These are phyloP conservation scores for Poa pratensis DNA, from an alignment of 176 grass and related monocot species.

Conservation along the genomic window DNA sequence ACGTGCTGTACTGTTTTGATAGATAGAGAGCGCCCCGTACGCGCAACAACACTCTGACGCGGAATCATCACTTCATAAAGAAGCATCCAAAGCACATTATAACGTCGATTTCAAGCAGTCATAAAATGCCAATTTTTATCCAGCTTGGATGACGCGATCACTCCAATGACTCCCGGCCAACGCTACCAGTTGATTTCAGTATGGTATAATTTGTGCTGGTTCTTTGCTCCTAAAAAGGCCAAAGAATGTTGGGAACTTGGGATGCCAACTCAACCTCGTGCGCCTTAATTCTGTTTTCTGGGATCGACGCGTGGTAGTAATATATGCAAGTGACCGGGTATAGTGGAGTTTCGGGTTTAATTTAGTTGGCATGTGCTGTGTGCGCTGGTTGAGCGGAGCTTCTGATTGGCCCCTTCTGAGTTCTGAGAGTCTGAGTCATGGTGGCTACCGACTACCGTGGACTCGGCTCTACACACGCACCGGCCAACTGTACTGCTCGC, in stretches of 20 bases:
- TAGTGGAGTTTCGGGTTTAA: background rate
- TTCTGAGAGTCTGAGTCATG: background rate
- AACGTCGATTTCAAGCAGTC: background rate
- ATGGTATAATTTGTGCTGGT: too few species aligned
- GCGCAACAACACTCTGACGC: too few species aligned
- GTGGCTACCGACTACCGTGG: background rate
- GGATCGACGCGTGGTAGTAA: background rate
- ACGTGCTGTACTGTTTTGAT: background rate
- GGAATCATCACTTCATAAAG: too few species aligned
- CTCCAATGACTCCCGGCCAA: background rate
- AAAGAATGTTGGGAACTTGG: background rate
- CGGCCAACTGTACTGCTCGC: background rate
- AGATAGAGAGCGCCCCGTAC: too few species aligned
- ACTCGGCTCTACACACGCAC: background rate
- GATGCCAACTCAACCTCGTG: background rate
- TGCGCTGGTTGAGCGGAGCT: too few species aligned
- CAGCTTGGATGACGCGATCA: background rate
- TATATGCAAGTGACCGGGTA: too few species aligned
- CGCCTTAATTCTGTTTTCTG: background rate
- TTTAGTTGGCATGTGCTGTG: background rate
- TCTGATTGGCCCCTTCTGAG: too few species aligned
- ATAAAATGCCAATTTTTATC: background rate
- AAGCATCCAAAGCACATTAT: background rate
- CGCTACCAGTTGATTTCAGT: too few species aligned
- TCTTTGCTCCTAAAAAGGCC: background rate